Base-by-base conservation (phyloP, 495 filamentous ascomycete species). In the Talaromyces stipitatus region DNA sequence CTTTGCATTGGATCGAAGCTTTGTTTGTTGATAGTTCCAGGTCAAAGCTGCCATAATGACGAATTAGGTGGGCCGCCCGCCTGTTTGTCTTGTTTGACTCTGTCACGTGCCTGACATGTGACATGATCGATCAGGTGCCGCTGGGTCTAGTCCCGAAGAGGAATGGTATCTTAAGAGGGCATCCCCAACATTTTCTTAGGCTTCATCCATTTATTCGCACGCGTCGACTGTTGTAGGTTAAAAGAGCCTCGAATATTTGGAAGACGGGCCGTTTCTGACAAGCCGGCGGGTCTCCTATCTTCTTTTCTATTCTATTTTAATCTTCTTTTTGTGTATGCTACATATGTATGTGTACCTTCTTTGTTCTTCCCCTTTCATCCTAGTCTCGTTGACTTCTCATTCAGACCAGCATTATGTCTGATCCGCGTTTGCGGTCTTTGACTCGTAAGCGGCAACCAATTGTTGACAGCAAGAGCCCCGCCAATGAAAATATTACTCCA, bases 41-140 rank as follows among this genome's bases (percentile, higher is more conserved):
- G 36, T 20, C 4, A 10, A 20, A 41, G 6, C 18, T 38, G 36
- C 36, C 36, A 41, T 20, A 7, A 41, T 41, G 36, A 41, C 33
- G 33, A 38, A 7, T 18, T n/a, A 38, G 9, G 33, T n/a, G 18
- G 3, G 5, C 18, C 14, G n/a, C 36, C 48, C 48, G 24, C 24
- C 18, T 50, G 58, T 41, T 60, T 57, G 57, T 38, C 18, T 26
- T 53, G 46, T 58, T 53, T 53, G 50, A 14, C 27, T 41, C 10
- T 22, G 18, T 57, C 48, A 51, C 48, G 48, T 51, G 48, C 22
- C 24, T 29, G 22, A 30, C 48, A 51, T 51, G 48, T 51, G 48
- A 51, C 30, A 26, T 51, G 48, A 51, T 51, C 27, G 23, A 18
- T 30, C 8, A 18, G 11, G 1, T 10, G 5, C 16, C 2, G 4